Evolutionary conservation across 1,284 basidiomycete species (phyloP).

Genomic region (Ceratobasidium sp.): DNA sequence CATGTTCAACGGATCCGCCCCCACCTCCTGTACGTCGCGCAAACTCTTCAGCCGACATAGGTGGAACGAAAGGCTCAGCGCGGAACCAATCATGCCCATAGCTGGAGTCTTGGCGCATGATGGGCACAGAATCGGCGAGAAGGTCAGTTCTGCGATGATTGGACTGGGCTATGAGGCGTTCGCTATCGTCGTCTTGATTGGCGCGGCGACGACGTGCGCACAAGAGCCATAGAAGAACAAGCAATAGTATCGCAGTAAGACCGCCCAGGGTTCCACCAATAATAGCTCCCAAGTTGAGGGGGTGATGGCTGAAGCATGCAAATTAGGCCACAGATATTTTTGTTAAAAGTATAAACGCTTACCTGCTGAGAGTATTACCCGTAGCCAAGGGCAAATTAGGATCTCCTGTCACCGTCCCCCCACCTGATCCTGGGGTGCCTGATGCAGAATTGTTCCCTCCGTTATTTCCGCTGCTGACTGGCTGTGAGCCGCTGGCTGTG

Average conservation of each 20-base stretch:
- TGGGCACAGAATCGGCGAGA: constrained; percentile 15
- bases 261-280: constrained; percentile 75
- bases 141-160: constrained; percentile 23
- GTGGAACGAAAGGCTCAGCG: constrained; percentile 21
- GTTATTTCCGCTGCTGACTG: not conserved
- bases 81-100: constrained; percentile 20
- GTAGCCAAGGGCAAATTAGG: not conserved
- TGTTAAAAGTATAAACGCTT: constrained; percentile 3
- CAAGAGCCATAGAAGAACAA: constrained; percentile 59
- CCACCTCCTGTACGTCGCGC: constrained; percentile 14
- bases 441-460: not conserved
- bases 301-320: constrained; percentile 10
- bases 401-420: constrained; percentile 24
- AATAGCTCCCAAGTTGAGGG: constrained; percentile 67
- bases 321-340: not conserved
- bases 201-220: constrained; percentile 59
- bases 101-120: not conserved
- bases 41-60: constrained; percentile 26
- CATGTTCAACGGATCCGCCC: not conserved
- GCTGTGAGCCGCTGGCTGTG: not conserved
- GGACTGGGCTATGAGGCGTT: constrained; percentile 2
- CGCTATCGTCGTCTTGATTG: constrained; percentile 39
- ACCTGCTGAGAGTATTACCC: not conserved
- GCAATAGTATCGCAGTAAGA: constrained; percentile 56
- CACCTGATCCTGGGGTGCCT: constrained; percentile 9